These are phyloP conservation scores for Populus hybrid DNA, from an alignment of 441 rosid species.

Conservation along the genomic window DNA sequence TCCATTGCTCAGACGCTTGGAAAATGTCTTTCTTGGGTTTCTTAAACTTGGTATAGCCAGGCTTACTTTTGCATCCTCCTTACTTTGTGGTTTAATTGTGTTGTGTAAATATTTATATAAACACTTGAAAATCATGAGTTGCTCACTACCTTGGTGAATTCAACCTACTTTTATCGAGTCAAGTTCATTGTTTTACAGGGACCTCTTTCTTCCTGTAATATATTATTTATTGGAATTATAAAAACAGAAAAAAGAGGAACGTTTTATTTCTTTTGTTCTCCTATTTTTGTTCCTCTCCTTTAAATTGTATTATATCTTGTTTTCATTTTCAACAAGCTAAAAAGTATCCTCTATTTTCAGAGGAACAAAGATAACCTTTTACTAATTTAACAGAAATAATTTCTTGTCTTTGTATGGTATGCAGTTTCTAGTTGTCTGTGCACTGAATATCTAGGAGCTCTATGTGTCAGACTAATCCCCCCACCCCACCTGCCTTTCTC, in stretches of 20 bases:
- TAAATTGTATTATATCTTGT: not conserved
- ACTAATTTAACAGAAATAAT: not conserved
- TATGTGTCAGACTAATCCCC: not conserved
- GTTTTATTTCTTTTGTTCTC: too few species aligned
- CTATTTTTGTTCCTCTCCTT: not conserved
- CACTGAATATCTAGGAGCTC: not conserved
- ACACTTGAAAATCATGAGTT: not conserved
- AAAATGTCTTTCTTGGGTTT: not conserved
- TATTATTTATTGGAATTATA: too few species aligned
- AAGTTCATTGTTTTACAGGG: not conserved
- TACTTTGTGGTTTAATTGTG: not conserved
- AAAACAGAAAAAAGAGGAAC: not conserved
- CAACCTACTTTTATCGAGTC: not conserved
- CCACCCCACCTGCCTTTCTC: not conserved
- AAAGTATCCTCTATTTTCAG: not conserved
- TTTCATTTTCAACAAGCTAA: not conserved
- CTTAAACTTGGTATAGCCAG: too few species aligned
- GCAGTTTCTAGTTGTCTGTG: not conserved
- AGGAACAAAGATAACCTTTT: not conserved
- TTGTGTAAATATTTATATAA: not conserved
- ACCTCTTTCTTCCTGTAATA: not conserved
- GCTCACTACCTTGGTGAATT: not conserved
- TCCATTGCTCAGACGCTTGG: not conserved
- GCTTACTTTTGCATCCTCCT: too few species aligned
- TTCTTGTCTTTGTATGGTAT: not conserved